Evolutionary conservation across 2,329 filamentous ascomycete genomes (phyloP).

Genomic region (Pseudophaeomoniella oleicola): DNA sequence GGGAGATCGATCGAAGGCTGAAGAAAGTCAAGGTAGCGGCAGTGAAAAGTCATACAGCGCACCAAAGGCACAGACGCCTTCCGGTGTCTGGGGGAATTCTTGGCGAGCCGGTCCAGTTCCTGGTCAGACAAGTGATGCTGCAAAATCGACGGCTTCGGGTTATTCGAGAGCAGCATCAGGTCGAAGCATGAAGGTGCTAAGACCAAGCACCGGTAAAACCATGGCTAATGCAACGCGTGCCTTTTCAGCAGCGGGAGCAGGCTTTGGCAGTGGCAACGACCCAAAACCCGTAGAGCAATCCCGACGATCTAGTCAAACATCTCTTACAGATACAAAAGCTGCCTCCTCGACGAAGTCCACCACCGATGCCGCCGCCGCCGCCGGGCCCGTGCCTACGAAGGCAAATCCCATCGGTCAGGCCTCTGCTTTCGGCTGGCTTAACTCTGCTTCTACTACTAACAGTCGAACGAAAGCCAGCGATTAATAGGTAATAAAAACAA

Average conservation of each 20-base stretch:
- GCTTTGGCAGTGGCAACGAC: slow-evolving; percentile 6
- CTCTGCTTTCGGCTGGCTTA: slow-evolving; percentile 90
- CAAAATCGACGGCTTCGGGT: slow-evolving; percentile 7
- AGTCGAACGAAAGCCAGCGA: background rate
- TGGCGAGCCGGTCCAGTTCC: slow-evolving; percentile 8
- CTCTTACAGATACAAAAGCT: background rate
- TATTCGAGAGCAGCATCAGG: slow-evolving; percentile 14
- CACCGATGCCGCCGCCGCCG: slow-evolving; percentile 4
- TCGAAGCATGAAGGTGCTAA: slow-evolving; percentile 80
- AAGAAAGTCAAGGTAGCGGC: slow-evolving; percentile 3
- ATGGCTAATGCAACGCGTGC: slow-evolving; percentile 33
- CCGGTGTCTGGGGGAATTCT: slow-evolving; percentile 12
- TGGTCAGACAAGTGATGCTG: slow-evolving; percentile 2
- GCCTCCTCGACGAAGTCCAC: background rate
- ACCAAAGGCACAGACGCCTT: background rate
- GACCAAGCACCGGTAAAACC: slow-evolving; percentile 52
- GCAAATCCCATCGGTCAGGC: slow-evolving; percentile 83
- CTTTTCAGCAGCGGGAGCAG: slow-evolving; percentile 15
- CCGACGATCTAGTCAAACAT: background rate
- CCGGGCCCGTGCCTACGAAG: slow-evolving; percentile 21
- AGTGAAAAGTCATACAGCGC: slow-evolving; percentile 14
- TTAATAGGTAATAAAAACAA: background rate
- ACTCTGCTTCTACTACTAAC: slow-evolving; percentile 21
- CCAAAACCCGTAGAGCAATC: background rate
- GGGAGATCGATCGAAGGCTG: background rate